Percentiles rank a stretch among this genome's conserved stretches.
Evolutionary conservation across 129 eudicot species (phyloP).

Genomic region (Ambrosia trifida): DNA sequence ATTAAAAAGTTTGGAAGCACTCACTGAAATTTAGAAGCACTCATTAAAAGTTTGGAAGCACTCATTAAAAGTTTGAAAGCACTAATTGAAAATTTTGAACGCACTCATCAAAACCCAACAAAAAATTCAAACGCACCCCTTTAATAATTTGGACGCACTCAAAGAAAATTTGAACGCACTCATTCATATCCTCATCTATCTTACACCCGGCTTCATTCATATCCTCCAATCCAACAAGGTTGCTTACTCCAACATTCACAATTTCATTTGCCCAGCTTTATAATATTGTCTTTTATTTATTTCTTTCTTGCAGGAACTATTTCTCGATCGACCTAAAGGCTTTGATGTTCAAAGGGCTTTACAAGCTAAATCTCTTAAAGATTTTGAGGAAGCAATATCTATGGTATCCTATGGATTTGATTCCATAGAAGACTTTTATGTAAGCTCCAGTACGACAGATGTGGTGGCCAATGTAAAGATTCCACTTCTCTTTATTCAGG

Average conservation of each 20-base stretch:
- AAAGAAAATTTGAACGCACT: too few species aligned
- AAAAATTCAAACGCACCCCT: too few species aligned
- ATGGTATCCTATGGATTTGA: constrained; percentile 83
- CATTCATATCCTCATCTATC: too few species aligned
- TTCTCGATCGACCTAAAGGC: constrained; percentile 68
- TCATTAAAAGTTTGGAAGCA: too few species aligned
- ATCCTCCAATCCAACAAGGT: constrained; percentile 81
- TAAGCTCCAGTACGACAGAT: constrained; percentile 53
- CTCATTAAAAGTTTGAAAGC: too few species aligned
- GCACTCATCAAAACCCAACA: too few species aligned
- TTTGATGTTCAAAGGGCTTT: constrained; percentile 85
- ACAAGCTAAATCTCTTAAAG: constrained; percentile 62
- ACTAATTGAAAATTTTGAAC: too few species aligned
- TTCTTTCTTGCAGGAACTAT: constrained; percentile 70
- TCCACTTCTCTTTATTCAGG: constrained; percentile 95
- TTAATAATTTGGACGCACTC: too few species aligned
- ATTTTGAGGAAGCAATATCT: constrained; percentile 73
- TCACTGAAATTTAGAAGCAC: too few species aligned
- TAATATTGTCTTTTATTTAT: too few species aligned
- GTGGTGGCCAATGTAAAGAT: constrained; percentile 71
- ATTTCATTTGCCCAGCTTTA: too few species aligned
- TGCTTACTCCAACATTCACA: background rate
- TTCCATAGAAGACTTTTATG: constrained; percentile 67
- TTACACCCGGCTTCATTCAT: constrained; percentile 62
- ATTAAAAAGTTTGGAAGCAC: too few species aligned